A percentile compares a stretch with the other conserved stretches of the same genome.
These are phyloP conservation scores for Piromyces finnis DNA, from an alignment of 192 early-diverging fungal species.

Conservation along the genomic window DNA sequence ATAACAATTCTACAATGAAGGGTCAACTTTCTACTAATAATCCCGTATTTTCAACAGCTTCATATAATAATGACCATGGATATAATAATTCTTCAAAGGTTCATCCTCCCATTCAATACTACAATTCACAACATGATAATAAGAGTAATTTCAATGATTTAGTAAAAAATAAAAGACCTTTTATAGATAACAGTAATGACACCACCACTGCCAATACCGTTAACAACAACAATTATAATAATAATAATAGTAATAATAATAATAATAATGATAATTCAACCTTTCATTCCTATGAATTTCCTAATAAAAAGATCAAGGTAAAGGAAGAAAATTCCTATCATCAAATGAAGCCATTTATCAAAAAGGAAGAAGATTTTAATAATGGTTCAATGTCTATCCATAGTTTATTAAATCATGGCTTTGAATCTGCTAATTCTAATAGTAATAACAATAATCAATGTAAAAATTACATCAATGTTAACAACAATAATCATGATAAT, in stretches of 20 bases:
- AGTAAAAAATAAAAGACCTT: too few species aligned
- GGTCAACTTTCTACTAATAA: background rate
- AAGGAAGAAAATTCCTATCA: too few species aligned
- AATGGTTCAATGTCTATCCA: background rate
- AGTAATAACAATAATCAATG: too few species aligned
- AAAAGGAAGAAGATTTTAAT: background rate
- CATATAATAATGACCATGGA: background rate
- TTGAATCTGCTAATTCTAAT: too few species aligned
- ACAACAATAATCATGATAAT: too few species aligned
- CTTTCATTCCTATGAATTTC: background rate
- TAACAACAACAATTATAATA: background rate
- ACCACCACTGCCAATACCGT: background rate
- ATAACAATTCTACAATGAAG: background rate
- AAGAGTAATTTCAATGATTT: background rate
- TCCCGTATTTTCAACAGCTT: background rate
- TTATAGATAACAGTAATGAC: background rate
- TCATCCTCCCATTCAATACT: background rate
- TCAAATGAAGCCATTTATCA: background rate
- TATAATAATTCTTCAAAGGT: background rate
- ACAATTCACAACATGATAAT: background rate
- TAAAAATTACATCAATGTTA: too few species aligned
- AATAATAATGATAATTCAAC: background rate
- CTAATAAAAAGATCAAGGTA: background rate
- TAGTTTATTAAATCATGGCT: background rate
- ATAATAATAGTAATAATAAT: background rate